Base-by-base conservation (phyloP, 306 rosid species). In the Spatholobus suberectus region DNA sequence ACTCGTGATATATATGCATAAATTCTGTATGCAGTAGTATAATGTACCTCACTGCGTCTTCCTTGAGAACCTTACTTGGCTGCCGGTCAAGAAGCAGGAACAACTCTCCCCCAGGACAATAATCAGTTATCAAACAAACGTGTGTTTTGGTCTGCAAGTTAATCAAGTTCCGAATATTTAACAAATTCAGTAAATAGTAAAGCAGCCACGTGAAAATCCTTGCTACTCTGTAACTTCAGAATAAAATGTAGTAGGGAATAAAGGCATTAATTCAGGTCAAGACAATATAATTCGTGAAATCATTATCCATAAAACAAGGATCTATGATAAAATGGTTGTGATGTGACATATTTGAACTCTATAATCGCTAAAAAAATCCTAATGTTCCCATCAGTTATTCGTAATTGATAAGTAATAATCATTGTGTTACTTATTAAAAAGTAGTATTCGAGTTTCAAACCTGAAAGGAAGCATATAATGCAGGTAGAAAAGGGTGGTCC, bases 401-500 rank as follows among this genome's bases (percentile, higher is more conserved):
- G 4, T 38, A 57, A 44, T 51, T 40, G 35, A 29, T 23, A 38
- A 79, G 17, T 3, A 38, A 40, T 55, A 35, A 73, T 27, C 29
- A 43, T 4, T 73, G 12, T 23, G 59, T 0, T 4, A 20, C 49
- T 62, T 34, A 70, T 61, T 72, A 15, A 9, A 65, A 51, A 79
- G 51, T 61, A 46, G 62, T 14, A 26, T 37, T 62, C 55, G 43
- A 85, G 29, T 51, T 82, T 46, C 90, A 82, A 47, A 96, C 99
- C 99, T 96, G 99, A 82, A 96, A 96, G 38, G 99, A 96, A 73
- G 99, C 99, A 82, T 96, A 96, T 52, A 96, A 73, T 69, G 96
- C 97, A 9, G 98, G 99, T 55, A 96, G 93, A 87, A 96, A 96
- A 85, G 99, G 99, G 80, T 96, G 99, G 81, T 96, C 99, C 93